A percentile compares a stretch with the other conserved stretches of the same genome.
Conservation (phyloP, 108 stramenopile species). For the Fragilaria crotonensis region DNA sequence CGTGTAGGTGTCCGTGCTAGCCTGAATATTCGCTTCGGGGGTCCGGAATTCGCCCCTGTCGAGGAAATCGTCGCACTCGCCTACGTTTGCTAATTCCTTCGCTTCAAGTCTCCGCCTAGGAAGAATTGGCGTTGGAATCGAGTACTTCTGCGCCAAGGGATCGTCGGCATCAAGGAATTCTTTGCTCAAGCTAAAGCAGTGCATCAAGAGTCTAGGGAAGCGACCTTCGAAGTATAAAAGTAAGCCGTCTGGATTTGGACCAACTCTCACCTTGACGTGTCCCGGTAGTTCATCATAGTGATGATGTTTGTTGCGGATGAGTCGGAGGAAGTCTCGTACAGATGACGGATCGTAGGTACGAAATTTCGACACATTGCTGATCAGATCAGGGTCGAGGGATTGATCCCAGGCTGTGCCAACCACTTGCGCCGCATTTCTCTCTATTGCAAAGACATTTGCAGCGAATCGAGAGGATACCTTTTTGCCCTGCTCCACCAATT, state of each 20-base stretch:
- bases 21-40: too few relatives aligned
- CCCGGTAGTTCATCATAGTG: conserved; percentile 88
- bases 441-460: conserved; percentile 53
- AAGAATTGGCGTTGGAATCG: too few relatives aligned
- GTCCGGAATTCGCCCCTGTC: too few relatives aligned
- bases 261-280: conserved; percentile 41
- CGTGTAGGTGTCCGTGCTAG: too few relatives aligned
- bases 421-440: conserved; percentile 66
- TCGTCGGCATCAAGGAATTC: conserved; percentile 38
- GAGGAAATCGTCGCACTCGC: too few relatives aligned
- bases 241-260: conserved; percentile 50
- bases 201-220: conserved; percentile 87
- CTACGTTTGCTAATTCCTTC: too few relatives aligned
- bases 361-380: conserved; percentile 73
- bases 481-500: too few relatives aligned
- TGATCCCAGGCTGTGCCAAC: conserved; percentile 90
- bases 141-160: conserved; percentile 47
- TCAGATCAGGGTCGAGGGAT: conserved; percentile 66
- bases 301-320: conserved; percentile 94
- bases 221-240: conserved; percentile 68
- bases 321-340: conserved; percentile 80
- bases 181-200: conserved; percentile 75
- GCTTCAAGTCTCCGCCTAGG: too few relatives aligned
- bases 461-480: neutral
- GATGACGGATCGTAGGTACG: conserved; percentile 89